Base-by-base conservation (phyloP, 2,329 filamentous ascomycete species). In the Anisogramma anomala region DNA sequence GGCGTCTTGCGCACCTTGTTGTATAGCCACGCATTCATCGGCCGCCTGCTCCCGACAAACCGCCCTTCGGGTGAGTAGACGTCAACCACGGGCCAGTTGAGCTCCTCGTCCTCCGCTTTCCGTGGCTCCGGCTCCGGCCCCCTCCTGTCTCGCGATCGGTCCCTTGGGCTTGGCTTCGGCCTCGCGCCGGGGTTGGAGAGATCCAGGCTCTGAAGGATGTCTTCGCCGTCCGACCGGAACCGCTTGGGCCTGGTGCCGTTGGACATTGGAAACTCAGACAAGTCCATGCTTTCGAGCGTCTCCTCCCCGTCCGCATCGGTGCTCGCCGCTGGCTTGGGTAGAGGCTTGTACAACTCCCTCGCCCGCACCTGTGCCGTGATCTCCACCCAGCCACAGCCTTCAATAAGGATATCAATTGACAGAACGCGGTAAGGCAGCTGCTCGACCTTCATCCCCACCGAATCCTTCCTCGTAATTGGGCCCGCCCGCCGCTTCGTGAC, bases 311-410 rank as follows among this genome's bases (percentile, higher is more conserved):
- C 45, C 43, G 27, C 38, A 33, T 41, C 39, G 10, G 36, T 36
- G 17, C 48, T 43, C 43, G 27, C 38, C 32, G 27, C 8, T 6
- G 18, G n/a, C 4, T 25, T 10, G 13, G 39, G 30, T 46, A 23
- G 45, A 42, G 31, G 53, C 40, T 31, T 33, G 33, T 47, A 63
- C 41, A 69, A 60, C 43, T 70, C 65, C 54, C 61, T 72, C 13
- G 69, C 74, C 37, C 89, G 76, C 8, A 93, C 76, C 61, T 98
- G 89, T 3, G 80, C 80, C 1, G 79, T 79, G 30, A 98, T 60
- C 61, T 98, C 91, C 2, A 98, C 72, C 84, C 93, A 98, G 6
- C 91, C 91, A 19, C 87, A 81, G 2, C 91, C 87, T 58, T 96
- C 89, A 36, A 98, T 78, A 11, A 98, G 65, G 18, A 98, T 77